Evolutionary conservation across 164 flowering plant genomes (phyloP).

Genomic region (Piper longum): DNA sequence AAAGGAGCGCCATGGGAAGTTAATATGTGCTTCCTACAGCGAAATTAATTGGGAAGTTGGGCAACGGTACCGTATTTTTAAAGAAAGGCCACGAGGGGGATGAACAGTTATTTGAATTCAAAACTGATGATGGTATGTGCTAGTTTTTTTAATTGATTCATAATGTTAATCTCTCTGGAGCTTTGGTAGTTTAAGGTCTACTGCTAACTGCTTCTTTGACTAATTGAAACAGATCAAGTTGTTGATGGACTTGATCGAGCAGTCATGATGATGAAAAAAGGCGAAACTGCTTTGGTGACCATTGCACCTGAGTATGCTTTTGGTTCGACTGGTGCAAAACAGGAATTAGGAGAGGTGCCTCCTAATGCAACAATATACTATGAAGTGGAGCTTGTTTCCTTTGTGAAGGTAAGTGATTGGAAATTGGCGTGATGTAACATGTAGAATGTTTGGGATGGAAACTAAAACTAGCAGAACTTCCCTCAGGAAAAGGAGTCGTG

Average conservation of each 20-base stretch:
- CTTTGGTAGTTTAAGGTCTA: not conserved
- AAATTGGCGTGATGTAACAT: not conserved
- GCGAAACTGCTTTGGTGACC: conserved; percentile 61
- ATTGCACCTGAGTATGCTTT: conserved; percentile 83
- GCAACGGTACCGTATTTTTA: conserved; percentile 66
- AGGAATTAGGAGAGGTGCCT: conserved; percentile 75
- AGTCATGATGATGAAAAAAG: conserved; percentile 80
- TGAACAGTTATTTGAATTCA: conserved; percentile 4
- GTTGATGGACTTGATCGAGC: conserved; percentile 85
- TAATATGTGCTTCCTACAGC: conserved; percentile 19
- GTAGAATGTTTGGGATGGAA: too few relatives aligned
- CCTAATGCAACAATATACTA: conserved; percentile 65
- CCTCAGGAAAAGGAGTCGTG: conserved; percentile 88
- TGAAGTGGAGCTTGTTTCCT: conserved; percentile 74
- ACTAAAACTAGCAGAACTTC: too few relatives aligned
- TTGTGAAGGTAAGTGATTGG: conserved; percentile 39
- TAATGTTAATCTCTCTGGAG: not conserved
- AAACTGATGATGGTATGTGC: conserved; percentile 69
- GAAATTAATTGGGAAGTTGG: conserved; percentile 14
- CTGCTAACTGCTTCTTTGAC: not conserved
- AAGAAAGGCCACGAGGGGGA: conserved; percentile 24
- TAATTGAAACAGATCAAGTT: conserved; percentile 56
- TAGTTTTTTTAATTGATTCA: not conserved
- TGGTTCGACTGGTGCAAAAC: conserved; percentile 49
- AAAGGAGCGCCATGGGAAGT: not conserved